A percentile compares a stretch with the other conserved stretches of the same genome.
Evolutionary conservation across 768 basidiomycete species (phyloP).

Genomic region (Mycena galericulata): DNA sequence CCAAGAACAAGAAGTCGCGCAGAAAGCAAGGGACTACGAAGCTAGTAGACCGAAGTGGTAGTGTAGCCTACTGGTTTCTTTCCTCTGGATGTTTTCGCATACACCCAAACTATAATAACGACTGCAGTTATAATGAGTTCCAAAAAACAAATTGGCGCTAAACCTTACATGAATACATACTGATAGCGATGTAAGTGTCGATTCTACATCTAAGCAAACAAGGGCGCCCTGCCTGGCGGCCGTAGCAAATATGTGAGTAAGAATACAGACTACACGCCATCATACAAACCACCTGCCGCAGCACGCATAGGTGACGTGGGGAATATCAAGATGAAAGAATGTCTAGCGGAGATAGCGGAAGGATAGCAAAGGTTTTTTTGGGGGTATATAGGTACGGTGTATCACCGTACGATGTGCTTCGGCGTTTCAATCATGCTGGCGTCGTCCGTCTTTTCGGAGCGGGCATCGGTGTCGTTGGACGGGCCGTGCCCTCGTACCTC

Average conservation of each 20-base stretch:
- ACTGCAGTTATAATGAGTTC: no score
- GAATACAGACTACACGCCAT: not conserved
- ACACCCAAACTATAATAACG: not conserved
- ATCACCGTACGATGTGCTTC: constrained; percentile 25
- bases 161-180: not conserved
- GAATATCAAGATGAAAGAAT: not conserved
- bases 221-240: constrained; percentile 9
- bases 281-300: not conserved
- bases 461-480: constrained; percentile 23
- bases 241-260: constrained; percentile 2
- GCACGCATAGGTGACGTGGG: not conserved
- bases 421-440: constrained; percentile 21
- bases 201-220: constrained; percentile 2
- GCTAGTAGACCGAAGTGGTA: constrained; percentile 46
- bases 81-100: no score
- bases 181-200: not conserved
- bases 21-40: constrained; percentile 57
- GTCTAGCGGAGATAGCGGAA: constrained; percentile 5
- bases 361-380: constrained; percentile 10
- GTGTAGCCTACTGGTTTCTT: no score
- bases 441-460: constrained; percentile 36
- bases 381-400: not conserved
- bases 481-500: constrained; percentile 28
- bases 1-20: constrained; percentile 54
- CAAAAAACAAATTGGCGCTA: no score